phyloP scores from a whole-genome alignment of 257 asterid genomes.

The Marsdenia floribunda region DNA sequence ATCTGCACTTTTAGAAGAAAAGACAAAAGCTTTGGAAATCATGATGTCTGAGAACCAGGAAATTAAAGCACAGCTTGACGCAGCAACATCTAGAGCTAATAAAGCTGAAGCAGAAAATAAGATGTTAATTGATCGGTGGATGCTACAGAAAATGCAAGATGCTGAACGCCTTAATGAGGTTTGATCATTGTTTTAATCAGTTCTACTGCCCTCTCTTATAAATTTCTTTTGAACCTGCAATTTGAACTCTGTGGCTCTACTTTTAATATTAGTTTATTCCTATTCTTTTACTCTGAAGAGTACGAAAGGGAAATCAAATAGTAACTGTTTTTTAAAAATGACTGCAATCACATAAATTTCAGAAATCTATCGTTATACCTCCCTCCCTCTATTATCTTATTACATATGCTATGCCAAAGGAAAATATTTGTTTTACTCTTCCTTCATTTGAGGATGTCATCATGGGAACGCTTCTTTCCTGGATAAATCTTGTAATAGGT shows the following conservation, averaged over 20 bases:
- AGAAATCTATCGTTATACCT: not conserved
- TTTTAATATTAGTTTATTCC: not conserved
- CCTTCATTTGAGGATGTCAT: not conserved
- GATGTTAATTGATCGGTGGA: conserved; percentile 81
- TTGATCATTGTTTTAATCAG: conserved; percentile 9
- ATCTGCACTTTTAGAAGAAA: conserved; percentile 59
- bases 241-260: not conserved
- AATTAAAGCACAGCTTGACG: conserved; percentile 61
- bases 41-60: conserved; percentile 75
- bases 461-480: not conserved
- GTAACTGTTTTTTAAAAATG: not conserved
- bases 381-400: not conserved
- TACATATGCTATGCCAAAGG: not conserved
- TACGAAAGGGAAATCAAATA: not conserved
- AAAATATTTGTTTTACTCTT: not conserved
- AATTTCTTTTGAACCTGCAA: not conserved
- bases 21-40: conserved; percentile 76
- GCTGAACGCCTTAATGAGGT: conserved; percentile 97
- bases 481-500: not conserved
- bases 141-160: conserved; percentile 89
- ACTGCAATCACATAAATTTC: not conserved
- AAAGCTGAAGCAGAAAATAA: conserved; percentile 77
- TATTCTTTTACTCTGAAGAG: not conserved
- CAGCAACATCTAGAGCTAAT: conserved; percentile 52
- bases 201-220: not conserved